Evolutionary conservation across 768 basidiomycete genomes (phyloP), one percentile per base, ranked within the genome.

Genomic region (Terana coerulea): DNA sequence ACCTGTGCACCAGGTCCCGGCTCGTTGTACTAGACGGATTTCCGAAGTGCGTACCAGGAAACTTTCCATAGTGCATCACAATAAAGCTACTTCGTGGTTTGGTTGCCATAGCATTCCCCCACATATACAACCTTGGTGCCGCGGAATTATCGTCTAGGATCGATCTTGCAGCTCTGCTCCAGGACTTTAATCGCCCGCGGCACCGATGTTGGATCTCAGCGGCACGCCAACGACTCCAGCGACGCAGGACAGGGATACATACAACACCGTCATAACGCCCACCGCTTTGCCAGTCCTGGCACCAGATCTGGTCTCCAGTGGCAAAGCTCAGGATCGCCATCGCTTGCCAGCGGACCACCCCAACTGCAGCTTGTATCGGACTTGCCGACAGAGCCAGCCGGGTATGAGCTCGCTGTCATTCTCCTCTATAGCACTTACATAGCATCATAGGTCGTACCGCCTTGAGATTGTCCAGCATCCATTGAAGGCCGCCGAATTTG

Each of bases 401-500:
- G 33, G 17, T 34, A 10, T 34, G 10, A 34, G 10, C 33, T 34
- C 33, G 33, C 33, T 34, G n/a, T n/a, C n/a, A n/a, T 34, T 10
- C n/a, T 34, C 10, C 33, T 34, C 33, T 10, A n/a, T 34, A 10
- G 33, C 33, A 34, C 33, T 28, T 37, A 30, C 24, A 44, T 26
- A n/a, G 22, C 30, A 19, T 31, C 7, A 17, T 29, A 69, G 68
- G 48, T 72, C 80, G 0, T 95, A 94, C 65, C 80, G 86, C 42
- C 83, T 97, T 15, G 84, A 89, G 63, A 81, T 95, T 53, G 78
- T 93, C 24, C 93, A 97, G 61, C 86, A 94, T 53, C 93, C 93
- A 9, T 76, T 80, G 56, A 78, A 78, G 54, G 84, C 89, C 24
- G 91, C 93, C 34, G 90, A 90, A 65, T 93, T 91, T 67, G 86